Base-by-base conservation (phyloP, 177 flowering plant species). In the Vitis hybrid region DNA sequence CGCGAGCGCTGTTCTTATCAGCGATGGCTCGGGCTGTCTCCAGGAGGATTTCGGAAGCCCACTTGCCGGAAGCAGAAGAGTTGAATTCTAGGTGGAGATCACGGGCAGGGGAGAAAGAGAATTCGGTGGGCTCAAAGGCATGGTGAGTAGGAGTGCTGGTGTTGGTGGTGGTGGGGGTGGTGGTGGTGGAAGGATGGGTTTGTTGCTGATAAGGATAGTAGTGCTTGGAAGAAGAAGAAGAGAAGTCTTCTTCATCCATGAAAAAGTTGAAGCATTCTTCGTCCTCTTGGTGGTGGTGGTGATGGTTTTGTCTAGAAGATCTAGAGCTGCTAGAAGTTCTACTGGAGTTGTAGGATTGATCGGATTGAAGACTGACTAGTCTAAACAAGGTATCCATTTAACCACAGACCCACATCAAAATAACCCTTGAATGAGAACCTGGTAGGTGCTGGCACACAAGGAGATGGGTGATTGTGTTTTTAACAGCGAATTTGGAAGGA, bases 161-260 rank as follows among this genome's bases (percentile, higher is more conserved):
- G 69, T 50, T 72, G 67, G 66, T 34, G 71, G 69, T 72, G 76
- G 73, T 51, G 59, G 82, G 67, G 49, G 51, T 51, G 73, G 71
- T 69, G 66, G 67, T 71, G 55, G 65, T 26, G 66, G 59, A 2
- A 8, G 56, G 67, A 50, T 71, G 72, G 13, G 48, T 76, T 13
- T 76, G 79, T 20, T 75, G 76, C n/a, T 74, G 72, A 61, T 71
- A 68, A 18, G 81, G 84, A 51, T 74, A 72, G 76, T 81, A 71
- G 72, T 87, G 87, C 19, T 71, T 82, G 31, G 89, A 87, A 75
- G 94, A 91, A 72, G 97, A 91, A 65, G 96, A 93, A 69, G 96
- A 90, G 85, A 88, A 84, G 78, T 91, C 94, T 65, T 95, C 98
- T 72, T 93, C 97, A 85, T 93, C 99, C 99, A 95, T 93, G 99